Evolutionary conservation across 305 asterid genomes (phyloP), one percentile per base, ranked within the genome.

Genomic region (Rubia peregrina): DNA sequence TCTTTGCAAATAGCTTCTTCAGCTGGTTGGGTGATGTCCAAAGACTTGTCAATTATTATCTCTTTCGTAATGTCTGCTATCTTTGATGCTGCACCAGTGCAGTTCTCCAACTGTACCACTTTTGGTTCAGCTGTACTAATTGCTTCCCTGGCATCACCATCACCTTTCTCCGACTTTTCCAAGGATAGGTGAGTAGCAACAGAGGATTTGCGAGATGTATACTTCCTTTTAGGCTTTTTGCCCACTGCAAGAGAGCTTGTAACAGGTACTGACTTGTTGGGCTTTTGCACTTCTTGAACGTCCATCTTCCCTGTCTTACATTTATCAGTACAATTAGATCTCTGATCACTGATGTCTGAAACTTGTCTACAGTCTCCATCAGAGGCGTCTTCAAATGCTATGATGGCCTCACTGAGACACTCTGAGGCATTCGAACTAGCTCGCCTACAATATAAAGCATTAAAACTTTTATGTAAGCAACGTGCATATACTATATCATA

Each of bases 401-500:
- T 1, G 3, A 30, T 30, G 33, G 33, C 1, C 33, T 30, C 9
- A 38, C 70, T 66, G 40, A 67, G 21, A 24, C 38, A 24, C 68
- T 42, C 55, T 33, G 66, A 55, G 65, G 61, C 16, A 64, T 44
- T 33, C 55, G 83, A 53, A 33, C 5, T 14, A 65, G 13, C 24
- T 71, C 73, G 69, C 76, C 83, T 79, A 77, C 71, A 79, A 65
- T 69, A 70, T 51, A 69, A 48, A 24, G 61, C n/a, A n/a, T n/a
- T n/a, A n/a, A n/a, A n/a, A n/a, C 43, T 8, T 64, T 44, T 60
- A 61, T 53, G 61, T 73, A 68, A 75, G 22, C 11, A 63, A 21
- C 14, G 46, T 26, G 62, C 9, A 41, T 49, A 22, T 44, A 56
- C 14, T 19, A 66, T 57, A 62, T 14, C 14, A 57, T 63, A 68